Percentiles rank a stretch among this genome's conserved stretches.
These are phyloP conservation scores for Beauveria rudraprayagi DNA, from an alignment of 2,329 filamentous ascomycete genomes.

Conservation along the genomic window DNA sequence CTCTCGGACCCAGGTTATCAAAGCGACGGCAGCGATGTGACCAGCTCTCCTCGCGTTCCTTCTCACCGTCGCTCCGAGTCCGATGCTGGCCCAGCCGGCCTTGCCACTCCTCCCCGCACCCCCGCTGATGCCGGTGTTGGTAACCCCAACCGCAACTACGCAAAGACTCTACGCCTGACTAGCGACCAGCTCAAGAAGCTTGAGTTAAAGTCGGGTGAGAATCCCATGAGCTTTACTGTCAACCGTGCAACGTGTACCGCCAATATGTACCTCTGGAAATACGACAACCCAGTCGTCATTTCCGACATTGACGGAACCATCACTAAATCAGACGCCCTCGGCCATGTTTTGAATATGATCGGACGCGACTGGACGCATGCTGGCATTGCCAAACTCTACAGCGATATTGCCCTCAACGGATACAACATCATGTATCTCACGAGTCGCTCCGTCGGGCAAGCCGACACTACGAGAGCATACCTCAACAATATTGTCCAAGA, in stretches of 20 bases:
- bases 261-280: conserved; percentile 88
- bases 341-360: conserved; percentile 93
- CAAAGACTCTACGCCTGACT: conserved; percentile 89
- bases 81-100: conserved; percentile 45
- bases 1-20: conserved; percentile 92
- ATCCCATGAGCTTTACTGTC: conserved; percentile 92
- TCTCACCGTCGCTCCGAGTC: conserved; percentile 60
- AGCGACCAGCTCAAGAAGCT: conserved; percentile 90
- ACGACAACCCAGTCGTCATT: conserved; percentile 89
- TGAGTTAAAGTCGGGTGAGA: conserved; percentile 74
- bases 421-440: conserved; percentile 99
- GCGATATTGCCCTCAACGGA: conserved; percentile 87
- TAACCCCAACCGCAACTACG: conserved; percentile 79
- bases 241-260: conserved; percentile 89
- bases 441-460: conserved; percentile 85
- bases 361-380: conserved; percentile 97
- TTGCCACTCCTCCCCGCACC: conserved; percentile 59
- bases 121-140: conserved; percentile 60
- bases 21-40: conserved; percentile 69
- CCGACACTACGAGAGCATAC: conserved; percentile 84
- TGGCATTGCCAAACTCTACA: conserved; percentile 94
- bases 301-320: conserved; percentile 99
- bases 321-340: conserved; percentile 91
- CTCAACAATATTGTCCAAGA: conserved; percentile 85
- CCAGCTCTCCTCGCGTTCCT: conserved; percentile 36